Evolutionary conservation across 345 rosid genomes (phyloP).

Genomic region (Cardamine chenopodiifolia): DNA sequence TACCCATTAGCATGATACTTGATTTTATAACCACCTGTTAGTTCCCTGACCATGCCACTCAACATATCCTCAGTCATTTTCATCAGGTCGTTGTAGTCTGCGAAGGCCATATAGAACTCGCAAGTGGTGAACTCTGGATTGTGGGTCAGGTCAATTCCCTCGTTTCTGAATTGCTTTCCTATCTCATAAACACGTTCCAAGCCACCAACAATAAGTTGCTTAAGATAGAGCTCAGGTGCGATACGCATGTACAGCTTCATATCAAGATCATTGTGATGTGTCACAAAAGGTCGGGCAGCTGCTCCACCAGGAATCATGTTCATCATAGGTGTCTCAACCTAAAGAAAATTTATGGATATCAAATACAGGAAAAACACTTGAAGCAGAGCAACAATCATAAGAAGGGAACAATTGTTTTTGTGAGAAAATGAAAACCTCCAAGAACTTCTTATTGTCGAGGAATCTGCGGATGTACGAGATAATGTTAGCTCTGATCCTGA

Average conservation of each 20-base stretch:
- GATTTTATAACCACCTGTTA: slow-evolving; percentile 88
- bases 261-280: slow-evolving; percentile 90
- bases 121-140: slow-evolving; percentile 99
- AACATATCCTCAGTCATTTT: slow-evolving; percentile 80
- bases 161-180: slow-evolving; percentile 96
- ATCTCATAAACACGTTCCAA: slow-evolving; percentile 89
- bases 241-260: slow-evolving; percentile 93
- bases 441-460: slow-evolving; percentile 68
- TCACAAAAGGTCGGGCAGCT: slow-evolving; percentile 92
- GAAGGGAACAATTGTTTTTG: neutral
- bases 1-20: slow-evolving; percentile 85
- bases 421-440: slow-evolving; percentile 58
- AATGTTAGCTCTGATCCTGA: slow-evolving; percentile 69
- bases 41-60: slow-evolving; percentile 94
- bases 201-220: slow-evolving; percentile 95
- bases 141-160: slow-evolving; percentile 97
- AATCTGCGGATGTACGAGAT: slow-evolving; percentile 63
- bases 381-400: neutral
- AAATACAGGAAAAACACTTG: neutral
- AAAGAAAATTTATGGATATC: neutral
- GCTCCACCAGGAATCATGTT: slow-evolving; percentile 99
- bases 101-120: slow-evolving; percentile 99
- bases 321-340: slow-evolving; percentile 99
- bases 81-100: slow-evolving; percentile 95
- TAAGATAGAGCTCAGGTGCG: slow-evolving; percentile 92